A percentile compares a stretch with the other conserved stretches of the same genome.
These are phyloP conservation scores for Globisporangium mamillatum DNA, from an alignment of 352 stramenopile genomes.

Conservation along the genomic window DNA sequence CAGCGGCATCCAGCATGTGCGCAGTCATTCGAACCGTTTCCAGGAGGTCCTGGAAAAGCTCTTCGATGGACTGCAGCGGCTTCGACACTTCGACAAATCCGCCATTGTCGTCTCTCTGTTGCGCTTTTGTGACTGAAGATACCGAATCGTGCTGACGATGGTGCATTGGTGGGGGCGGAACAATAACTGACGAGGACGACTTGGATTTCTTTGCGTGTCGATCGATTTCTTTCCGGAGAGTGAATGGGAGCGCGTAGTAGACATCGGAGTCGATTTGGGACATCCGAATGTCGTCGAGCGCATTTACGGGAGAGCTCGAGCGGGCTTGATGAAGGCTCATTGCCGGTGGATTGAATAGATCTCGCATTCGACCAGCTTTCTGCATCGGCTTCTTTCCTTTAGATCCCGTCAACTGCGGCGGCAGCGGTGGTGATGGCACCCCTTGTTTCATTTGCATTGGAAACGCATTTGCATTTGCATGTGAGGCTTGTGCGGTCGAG, in stretches of 20 bases:
- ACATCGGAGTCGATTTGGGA: constrained; percentile 82
- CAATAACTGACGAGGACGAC: background rate
- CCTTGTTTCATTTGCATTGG: background rate
- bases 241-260: constrained; percentile 64
- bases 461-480: background rate
- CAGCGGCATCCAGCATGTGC: constrained; percentile 19
- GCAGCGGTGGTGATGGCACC: too few relatives aligned
- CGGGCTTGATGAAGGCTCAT: background rate
- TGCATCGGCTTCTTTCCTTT: constrained; percentile 32
- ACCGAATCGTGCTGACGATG: background rate
- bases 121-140: constrained; percentile 3
- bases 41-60: constrained; percentile 39
- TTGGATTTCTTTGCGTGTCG: constrained; percentile 51
- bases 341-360: constrained; percentile 30
- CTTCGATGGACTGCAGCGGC: constrained; percentile 48
- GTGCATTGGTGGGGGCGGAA: constrained; percentile 8
- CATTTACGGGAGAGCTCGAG: constrained; percentile 16
- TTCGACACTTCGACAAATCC: background rate
- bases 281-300: constrained; percentile 65
- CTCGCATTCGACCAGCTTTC: constrained; percentile 21
- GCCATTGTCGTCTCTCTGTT: constrained; percentile 10
- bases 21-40: background rate
- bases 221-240: constrained; percentile 70
- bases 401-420: background rate
- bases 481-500: background rate